Conservation (phyloP, 768 basidiomycete genomes). For the Tricholoma furcatifolium region DNA sequence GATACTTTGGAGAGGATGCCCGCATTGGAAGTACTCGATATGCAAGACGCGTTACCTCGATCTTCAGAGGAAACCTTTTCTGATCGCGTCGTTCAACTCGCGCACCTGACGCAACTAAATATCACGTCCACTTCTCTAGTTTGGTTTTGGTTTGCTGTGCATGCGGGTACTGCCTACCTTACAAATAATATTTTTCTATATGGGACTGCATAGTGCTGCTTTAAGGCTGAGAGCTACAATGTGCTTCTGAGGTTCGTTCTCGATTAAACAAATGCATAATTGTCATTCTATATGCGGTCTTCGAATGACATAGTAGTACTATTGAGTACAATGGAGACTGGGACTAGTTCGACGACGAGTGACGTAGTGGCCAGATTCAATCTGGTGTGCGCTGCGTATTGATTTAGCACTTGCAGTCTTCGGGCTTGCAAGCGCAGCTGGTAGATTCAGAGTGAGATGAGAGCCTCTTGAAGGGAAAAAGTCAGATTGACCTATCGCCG, state of each 20-base stretch:
- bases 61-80: slow-evolving; percentile 12
- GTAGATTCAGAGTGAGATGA: background rate
- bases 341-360: too few species aligned
- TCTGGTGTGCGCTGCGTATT: background rate
- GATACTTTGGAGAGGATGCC: slow-evolving; percentile 33
- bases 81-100: slow-evolving; percentile 19
- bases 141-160: background rate
- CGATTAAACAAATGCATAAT: too few species aligned
- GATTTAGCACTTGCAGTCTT: slow-evolving; percentile 63
- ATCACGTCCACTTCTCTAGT: slow-evolving; percentile 16
- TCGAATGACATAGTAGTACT: too few species aligned
- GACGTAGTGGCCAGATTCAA: background rate
- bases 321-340: too few species aligned
- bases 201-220: too few species aligned
- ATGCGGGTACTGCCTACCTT: background rate
- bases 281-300: too few species aligned
- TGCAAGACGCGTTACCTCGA: slow-evolving; percentile 33
- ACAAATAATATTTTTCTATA: background rate
- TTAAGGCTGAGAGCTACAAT: too few species aligned
- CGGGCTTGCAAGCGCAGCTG: slow-evolving; percentile 61
- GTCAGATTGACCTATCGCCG: slow-evolving; percentile 41
- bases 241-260: too few species aligned
- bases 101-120: slow-evolving; percentile 19
- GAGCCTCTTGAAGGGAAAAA: too few species aligned
- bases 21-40: slow-evolving; percentile 28